Conservation (phyloP, 2,329 filamentous ascomycete species). For the Cladosporium sphaerospermum region DNA sequence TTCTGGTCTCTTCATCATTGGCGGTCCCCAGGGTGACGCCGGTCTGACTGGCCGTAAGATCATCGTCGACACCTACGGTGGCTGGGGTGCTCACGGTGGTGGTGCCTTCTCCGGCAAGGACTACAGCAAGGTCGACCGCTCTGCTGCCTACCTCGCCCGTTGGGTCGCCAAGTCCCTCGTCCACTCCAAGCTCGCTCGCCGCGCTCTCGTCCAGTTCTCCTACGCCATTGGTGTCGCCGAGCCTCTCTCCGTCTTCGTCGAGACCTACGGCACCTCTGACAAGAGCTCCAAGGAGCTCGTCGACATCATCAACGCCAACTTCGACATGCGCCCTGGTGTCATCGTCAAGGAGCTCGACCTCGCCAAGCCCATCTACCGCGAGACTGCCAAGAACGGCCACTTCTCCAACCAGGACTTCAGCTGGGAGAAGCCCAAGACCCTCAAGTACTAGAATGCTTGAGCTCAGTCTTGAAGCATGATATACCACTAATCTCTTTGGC, state of each 20-base stretch:
- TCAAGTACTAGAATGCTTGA: conserved; percentile 67
- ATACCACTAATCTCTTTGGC: conserved; percentile 6
- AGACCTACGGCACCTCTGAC: conserved; percentile 90
- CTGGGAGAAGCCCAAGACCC: conserved; percentile 96
- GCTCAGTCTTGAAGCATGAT: background rate
- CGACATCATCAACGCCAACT: conserved; percentile 90
- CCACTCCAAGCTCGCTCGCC: conserved; percentile 78
- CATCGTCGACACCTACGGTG: conserved; percentile 99
- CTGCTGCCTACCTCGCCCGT: conserved; percentile 91
- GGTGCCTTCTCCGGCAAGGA: conserved; percentile 99
- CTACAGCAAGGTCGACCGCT: conserved; percentile 99
- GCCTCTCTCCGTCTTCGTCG: conserved; percentile 95
- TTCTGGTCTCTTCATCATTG: conserved; percentile 97
- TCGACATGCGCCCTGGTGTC: conserved; percentile 95
- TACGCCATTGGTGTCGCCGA: conserved; percentile 99
- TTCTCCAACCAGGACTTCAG: conserved; percentile 97
- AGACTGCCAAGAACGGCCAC: conserved; percentile 99
- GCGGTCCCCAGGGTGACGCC: conserved; percentile 97
- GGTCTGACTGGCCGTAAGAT: conserved; percentile 99
- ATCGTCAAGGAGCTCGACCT: conserved; percentile 97
- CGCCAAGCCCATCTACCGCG: conserved; percentile 92
- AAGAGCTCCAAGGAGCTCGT: conserved; percentile 91
- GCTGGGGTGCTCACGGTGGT: conserved; percentile 99
- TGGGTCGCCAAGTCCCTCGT: conserved; percentile 99
- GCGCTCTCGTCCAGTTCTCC: conserved; percentile 92